These are phyloP conservation scores for Aureobasidium uvarum DNA, from an alignment of 2,329 filamentous ascomycete genomes.

Conservation along the genomic window DNA sequence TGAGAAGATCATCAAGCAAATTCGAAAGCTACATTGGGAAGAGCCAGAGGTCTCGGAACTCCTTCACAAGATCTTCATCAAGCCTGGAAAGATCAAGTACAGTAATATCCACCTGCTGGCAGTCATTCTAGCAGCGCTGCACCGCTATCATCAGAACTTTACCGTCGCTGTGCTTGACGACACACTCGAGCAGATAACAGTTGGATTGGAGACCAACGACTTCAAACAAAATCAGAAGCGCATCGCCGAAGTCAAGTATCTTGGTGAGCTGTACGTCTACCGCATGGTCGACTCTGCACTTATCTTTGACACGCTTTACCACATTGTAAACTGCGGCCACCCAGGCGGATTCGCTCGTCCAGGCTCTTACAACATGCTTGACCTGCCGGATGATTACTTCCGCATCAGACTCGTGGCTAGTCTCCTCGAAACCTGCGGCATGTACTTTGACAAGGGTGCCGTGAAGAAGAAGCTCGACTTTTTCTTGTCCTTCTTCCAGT, in stretches of 20 bases:
- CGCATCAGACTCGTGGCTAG: slow-evolving; percentile 87
- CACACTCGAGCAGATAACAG: slow-evolving; percentile 78
- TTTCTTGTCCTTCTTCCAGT: slow-evolving; percentile 95
- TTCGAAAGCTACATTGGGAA: slow-evolving; percentile 96
- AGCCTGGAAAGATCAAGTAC: slow-evolving; percentile 96
- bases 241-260: slow-evolving; percentile 92
- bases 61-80: slow-evolving; percentile 88
- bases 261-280: slow-evolving; percentile 96
- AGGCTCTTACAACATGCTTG: slow-evolving; percentile 72
- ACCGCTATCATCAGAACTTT: slow-evolving; percentile 89
- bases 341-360: slow-evolving; percentile 75
- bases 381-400: slow-evolving; percentile 93
- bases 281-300: slow-evolving; percentile 93
- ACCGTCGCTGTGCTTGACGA: slow-evolving; percentile 90
- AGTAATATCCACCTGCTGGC: slow-evolving; percentile 93
- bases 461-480: slow-evolving; percentile 98
- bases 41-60: slow-evolving; percentile 79
- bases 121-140: slow-evolving; percentile 82
- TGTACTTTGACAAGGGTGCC: slow-evolving; percentile 91
- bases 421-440: slow-evolving; percentile 89
- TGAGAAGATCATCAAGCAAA: slow-evolving; percentile 88
- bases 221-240: slow-evolving; percentile 96
- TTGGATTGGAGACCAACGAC: slow-evolving; percentile 91
- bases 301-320: slow-evolving; percentile 93
- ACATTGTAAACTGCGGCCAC: slow-evolving; percentile 89